Evolutionary conservation across 441 rosid genomes (phyloP).

Genomic region (Kokia cookei): DNA sequence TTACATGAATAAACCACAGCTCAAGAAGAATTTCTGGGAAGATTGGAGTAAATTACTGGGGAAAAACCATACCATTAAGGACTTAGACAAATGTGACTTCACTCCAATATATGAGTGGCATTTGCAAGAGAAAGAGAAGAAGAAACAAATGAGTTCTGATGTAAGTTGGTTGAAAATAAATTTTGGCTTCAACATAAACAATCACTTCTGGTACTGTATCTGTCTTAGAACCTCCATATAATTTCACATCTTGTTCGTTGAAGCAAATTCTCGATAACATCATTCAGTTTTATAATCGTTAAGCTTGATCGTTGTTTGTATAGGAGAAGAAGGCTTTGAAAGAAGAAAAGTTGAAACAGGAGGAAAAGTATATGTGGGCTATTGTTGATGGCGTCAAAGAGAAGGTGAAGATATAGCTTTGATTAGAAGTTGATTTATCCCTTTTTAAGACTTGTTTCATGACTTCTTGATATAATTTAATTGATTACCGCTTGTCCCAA

Average conservation of each 20-base stretch:
- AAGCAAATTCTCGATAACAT: conserved; percentile 10
- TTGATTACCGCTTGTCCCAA: not conserved
- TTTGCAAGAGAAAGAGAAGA: conserved; percentile 85
- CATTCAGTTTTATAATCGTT: conserved; percentile 9
- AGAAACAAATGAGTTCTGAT: conserved; percentile 93
- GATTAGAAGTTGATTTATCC: not conserved
- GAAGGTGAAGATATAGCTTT: conserved; percentile 47
- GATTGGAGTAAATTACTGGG: conserved; percentile 94
- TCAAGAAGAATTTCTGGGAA: conserved; percentile 91
- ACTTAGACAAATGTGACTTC: conserved; percentile 78
- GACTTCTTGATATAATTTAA: not conserved
- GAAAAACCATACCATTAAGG: conserved; percentile 74
- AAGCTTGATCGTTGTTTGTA: not conserved
- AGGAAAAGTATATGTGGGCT: conserved; percentile 99
- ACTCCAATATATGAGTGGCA: conserved; percentile 89
- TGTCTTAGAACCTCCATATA: not conserved
- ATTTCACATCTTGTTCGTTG: not conserved
- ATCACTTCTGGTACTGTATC: not conserved
- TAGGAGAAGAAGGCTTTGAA: conserved; percentile 87
- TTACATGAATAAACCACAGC: conserved; percentile 67
- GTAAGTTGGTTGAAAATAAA: conserved; percentile 38
- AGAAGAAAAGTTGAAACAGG: conserved; percentile 86
- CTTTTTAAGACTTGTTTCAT: not conserved
- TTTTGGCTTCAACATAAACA: conserved; percentile 1
- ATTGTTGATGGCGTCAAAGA: conserved; percentile 91